Evolutionary conservation across 2,329 filamentous ascomycete genomes (phyloP), one percentile per base, ranked within the genome.

Genomic region (Nemania serpens): DNA sequence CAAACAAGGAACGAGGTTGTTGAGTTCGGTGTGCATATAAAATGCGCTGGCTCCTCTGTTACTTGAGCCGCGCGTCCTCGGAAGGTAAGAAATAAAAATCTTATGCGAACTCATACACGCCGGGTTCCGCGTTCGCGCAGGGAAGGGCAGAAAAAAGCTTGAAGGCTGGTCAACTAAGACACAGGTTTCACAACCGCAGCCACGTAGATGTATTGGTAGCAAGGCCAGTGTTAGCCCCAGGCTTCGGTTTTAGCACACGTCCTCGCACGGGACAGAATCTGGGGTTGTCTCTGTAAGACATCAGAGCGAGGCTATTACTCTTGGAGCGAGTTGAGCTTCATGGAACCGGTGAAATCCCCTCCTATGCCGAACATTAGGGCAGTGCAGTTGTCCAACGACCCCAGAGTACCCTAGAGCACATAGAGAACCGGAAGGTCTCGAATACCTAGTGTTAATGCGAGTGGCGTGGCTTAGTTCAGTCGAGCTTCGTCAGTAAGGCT

Each of bases 61-160:
- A 39, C 45, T 43, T 33, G 33, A 63, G 63, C 63, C 63, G 63
- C 63, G 63, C 61, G 63, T 61, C 63, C 53, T 13, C 39, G 15
- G 15, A 22, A 20, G 34, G n/a, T n/a, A 42, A 50, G 36, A 11
- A 17, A 37, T 41, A 33, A 25, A 22, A n/a, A 15, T 42, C 11
- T 39, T 39, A n/a, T n/a, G 34, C 12, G 6, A 36, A 6, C 34
- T 12, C 7, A 7, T 12, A 7, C 12, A 12, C 7, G 34, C 6
- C 12, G 34, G 6, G 34, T 17, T 58, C 12, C 50, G 50, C 39
- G 36, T 4, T 11, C 22, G 33, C 36, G 50, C 50, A 52, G 47
- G 59, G 50, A 55, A 55, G 51, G 49, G 45, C 4, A 29, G 4
- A 41, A 42, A 22, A 55, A 52, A 68, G 65, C 60, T 68, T 64